These are phyloP conservation scores for Mycena kentingensis DNA, from an alignment of 768 basidiomycete genomes.

Conservation along the genomic window DNA sequence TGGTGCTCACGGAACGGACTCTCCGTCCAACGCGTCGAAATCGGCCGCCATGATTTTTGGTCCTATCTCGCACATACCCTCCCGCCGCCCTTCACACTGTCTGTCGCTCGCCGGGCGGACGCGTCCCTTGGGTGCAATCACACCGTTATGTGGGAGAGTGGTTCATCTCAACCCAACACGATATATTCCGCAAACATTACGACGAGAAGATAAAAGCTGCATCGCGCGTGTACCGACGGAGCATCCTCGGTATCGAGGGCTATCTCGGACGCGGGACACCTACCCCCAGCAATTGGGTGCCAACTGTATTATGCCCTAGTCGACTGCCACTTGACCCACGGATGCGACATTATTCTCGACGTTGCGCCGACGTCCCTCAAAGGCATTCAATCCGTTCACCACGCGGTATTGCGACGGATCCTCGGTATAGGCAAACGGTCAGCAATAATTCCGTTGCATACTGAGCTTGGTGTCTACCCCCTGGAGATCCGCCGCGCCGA, in stretches of 20 bases:
- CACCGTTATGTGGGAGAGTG: too few relatives aligned
- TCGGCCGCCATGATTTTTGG: not conserved
- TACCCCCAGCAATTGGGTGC: not conserved
- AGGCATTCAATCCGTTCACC: not conserved
- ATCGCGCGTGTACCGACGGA: not conserved
- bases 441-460: not conserved
- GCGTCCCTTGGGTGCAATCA: too few relatives aligned
- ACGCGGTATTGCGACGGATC: not conserved
- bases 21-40: not conserved
- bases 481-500: not conserved
- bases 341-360: not conserved
- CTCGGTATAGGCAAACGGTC: slow-evolving; percentile 1
- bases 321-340: slow-evolving; percentile 6
- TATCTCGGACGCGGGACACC: slow-evolving; percentile 3
- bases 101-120: not conserved
- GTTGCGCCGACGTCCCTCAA: not conserved
- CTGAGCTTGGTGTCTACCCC: not conserved
- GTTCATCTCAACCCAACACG: too few relatives aligned
- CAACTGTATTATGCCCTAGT: not conserved
- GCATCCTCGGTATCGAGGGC: not conserved
- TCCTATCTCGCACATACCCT: not conserved
- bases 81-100: not conserved
- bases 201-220: not conserved
- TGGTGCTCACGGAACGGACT: too few relatives aligned
- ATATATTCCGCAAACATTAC: not conserved